Base-by-base conservation (phyloP, 768 basidiomycete genomes). In the Lactifluus subvellereus region DNA sequence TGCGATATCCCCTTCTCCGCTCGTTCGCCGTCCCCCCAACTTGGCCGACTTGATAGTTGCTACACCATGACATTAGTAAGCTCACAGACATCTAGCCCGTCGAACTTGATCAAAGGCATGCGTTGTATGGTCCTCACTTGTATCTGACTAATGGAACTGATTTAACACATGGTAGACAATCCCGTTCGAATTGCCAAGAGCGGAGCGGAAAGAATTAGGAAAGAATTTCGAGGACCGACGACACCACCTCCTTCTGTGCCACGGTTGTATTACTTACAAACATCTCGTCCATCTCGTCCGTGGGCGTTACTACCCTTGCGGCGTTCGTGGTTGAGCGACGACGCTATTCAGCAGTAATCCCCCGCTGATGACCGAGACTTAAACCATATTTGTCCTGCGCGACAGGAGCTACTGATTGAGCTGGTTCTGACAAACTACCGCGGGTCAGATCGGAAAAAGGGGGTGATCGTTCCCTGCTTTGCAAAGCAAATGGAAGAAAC, bases 241-340 rank as follows among this genome's bases (percentile, higher is more conserved):
- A 27, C 49, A 18, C n/a, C 42, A 13, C 38, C 38, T 14, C 47
- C 54, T 55, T 55, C 60, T 47, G 42, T 49, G 30, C 30, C n/a
- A 54, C n/a, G 6, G 11, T 18, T 51, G 16, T 47, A 16, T 47
- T 54, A 49, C 32, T 33, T 40, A 48, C 48, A 33, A 53, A 61
- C 54, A 47, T 62, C 49, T 37, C 7, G 11, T 57, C 49, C 54
- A 33, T 18, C 38, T 57, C 37, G 33, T 52, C 55, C 18, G 42
- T 32, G 61, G 43, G 54, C 42, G 42, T 27, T 27, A 30, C 27
- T 32, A 13, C 33, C 51, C n/a, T 45, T 43, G 42, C 40, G 49
- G 20, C 30, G 49, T 51, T 40, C 57, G 57, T 59, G n/a, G 38
- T 20, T 40, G 38, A 43, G 50, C 51, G 50, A 20, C 32, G 59